phyloP scores from a whole-genome alignment of 495 filamentous ascomycete genomes.

The Lepidopterella palustris region DNA sequence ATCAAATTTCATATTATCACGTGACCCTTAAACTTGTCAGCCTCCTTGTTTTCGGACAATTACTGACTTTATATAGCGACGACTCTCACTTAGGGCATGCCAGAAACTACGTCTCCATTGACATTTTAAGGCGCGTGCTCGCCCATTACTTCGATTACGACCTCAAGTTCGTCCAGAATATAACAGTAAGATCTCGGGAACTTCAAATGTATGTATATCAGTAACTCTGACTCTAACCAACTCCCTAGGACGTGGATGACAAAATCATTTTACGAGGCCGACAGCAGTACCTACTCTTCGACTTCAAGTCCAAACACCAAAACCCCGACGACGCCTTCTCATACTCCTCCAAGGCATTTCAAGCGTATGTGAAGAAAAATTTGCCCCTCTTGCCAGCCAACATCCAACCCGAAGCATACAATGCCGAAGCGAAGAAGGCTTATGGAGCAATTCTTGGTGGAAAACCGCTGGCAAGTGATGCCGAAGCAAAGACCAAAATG shows the following conservation, averaged over 20 bases:
- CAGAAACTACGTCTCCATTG: slow-evolving; percentile 88
- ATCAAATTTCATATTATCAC: no score
- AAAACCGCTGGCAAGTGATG: slow-evolving; percentile 52
- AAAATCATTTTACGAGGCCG: slow-evolving; percentile 85
- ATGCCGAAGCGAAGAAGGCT: slow-evolving; percentile 47
- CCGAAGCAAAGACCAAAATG: slow-evolving; percentile 87
- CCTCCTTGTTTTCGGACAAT: no score
- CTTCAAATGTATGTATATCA: no score
- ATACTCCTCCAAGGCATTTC: slow-evolving; percentile 60
- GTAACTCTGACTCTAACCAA: no score
- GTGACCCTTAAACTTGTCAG: no score
- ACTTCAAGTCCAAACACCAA: slow-evolving; percentile 45
- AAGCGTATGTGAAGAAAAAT: slow-evolving; percentile 68
- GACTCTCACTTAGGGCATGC: slow-evolving; percentile 82
- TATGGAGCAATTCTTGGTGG: slow-evolving; percentile 62
- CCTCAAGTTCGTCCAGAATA: slow-evolving; percentile 92
- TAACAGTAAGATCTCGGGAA: no score
- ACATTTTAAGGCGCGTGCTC: slow-evolving; percentile 85
- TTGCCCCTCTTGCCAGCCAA: slow-evolving; percentile 52
- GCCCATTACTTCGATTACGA: slow-evolving; percentile 79
- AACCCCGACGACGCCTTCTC: slow-evolving; percentile 44
- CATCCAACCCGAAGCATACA: slow-evolving; percentile 49
- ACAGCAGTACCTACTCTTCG: slow-evolving; percentile 63
- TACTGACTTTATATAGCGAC: no score
- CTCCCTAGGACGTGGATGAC: slow-evolving; percentile 69